phyloP scores from a whole-genome alignment of 768 basidiomycete genomes.

The Gloeopeniophorella convolvens region DNA sequence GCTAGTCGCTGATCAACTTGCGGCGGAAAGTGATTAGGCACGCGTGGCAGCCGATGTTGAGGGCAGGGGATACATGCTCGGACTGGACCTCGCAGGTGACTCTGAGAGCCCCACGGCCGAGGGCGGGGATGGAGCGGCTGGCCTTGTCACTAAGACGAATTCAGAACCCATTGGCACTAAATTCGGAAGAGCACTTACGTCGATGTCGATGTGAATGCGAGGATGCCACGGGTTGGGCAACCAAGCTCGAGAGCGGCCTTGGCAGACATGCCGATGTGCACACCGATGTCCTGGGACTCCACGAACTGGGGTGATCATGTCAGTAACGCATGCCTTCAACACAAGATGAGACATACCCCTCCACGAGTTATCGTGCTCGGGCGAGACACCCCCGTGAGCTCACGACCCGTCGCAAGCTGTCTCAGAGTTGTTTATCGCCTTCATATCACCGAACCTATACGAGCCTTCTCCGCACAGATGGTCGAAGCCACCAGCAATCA shows the following conservation, averaged over 20 bases:
- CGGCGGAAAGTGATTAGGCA: conserved; percentile 96
- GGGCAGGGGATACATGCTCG: conserved; percentile 70
- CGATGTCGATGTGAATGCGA: conserved; percentile 94
- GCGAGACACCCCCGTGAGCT: conserved; percentile 98
- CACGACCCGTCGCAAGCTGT: conserved; percentile 99
- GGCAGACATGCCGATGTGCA: conserved; percentile 95
- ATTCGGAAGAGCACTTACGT: conserved; percentile 49
- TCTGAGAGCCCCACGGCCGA: conserved; percentile 86
- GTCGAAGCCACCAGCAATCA: conserved; percentile 98
- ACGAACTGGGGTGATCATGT: conserved; percentile 54
- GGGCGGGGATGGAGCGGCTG: conserved; percentile 95
- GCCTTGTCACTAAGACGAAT: conserved; percentile 77
- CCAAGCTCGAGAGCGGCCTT: conserved; percentile 94
- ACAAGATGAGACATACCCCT: conserved; percentile 51
- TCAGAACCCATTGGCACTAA: conserved; percentile 2
- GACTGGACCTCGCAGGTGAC: conserved; percentile 82
- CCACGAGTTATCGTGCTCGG: conserved; percentile 94
- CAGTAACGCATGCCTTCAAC: background rate
- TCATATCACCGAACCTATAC: conserved; percentile 99
- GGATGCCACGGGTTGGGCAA: conserved; percentile 85
- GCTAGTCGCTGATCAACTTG: conserved; percentile 91
- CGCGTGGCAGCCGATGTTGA: conserved; percentile 82
- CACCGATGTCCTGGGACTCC: conserved; percentile 95
- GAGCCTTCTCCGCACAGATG: conserved; percentile 98
- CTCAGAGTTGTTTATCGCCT: conserved; percentile 95